phyloP scores from a whole-genome alignment of 345 rosid species.

The Hypericum androsaemum region DNA sequence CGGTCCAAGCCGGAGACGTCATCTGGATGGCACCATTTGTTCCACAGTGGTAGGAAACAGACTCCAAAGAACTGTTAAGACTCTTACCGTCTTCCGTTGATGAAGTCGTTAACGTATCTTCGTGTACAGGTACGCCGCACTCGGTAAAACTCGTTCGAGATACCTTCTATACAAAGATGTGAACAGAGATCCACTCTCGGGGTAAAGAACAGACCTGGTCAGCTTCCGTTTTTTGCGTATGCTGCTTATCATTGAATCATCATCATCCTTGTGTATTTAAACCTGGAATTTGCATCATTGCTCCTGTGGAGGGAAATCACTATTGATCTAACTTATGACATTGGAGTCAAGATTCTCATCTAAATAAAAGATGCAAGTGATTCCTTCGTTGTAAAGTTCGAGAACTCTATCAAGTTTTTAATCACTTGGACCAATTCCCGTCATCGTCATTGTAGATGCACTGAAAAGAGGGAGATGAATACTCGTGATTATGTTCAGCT shows the following conservation, averaged over 20 bases:
- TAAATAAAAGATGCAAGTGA: no score
- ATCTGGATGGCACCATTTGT: conserved; percentile 99
- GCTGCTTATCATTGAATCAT: no score
- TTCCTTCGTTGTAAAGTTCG: no score
- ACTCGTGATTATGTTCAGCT: no score
- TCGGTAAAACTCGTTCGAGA: conserved; percentile 53
- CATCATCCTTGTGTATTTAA: no score
- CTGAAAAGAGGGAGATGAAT: no score
- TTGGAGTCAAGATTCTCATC: no score
- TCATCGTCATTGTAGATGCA: no score
- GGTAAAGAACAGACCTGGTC: background rate
- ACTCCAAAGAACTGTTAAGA: background rate
- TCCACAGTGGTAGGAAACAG: conserved; percentile 68
- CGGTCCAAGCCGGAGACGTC: conserved; percentile 87
- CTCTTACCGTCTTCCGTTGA: background rate
- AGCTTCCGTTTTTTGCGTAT: background rate
- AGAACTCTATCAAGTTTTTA: no score
- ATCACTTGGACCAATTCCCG: no score
- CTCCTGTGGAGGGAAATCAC: no score
- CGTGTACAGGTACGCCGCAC: conserved; percentile 71
- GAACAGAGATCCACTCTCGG: conserved; percentile 52
- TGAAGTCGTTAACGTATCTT: background rate
- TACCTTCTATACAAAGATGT: conserved; percentile 82
- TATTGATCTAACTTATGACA: no score
- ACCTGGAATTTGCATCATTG: background rate